Evolutionary conservation across 2,329 filamentous ascomycete species (phyloP).

Genomic region (Penicillium sp.): DNA sequence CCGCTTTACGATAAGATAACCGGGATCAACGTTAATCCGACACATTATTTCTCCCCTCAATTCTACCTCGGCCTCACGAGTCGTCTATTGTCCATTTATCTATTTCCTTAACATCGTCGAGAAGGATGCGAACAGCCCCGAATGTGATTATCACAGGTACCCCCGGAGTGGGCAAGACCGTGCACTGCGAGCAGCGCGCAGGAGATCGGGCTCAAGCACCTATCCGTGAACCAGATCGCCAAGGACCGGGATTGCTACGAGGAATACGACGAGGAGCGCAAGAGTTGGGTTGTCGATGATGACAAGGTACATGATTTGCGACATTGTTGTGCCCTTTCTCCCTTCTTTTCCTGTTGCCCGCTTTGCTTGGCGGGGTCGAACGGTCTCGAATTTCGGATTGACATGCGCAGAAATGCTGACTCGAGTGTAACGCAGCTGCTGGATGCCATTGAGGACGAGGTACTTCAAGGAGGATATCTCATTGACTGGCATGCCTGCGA

Average conservation of each 20-base stretch:
- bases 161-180: conserved; percentile 92
- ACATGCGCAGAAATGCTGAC: not conserved
- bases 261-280: conserved; percentile 76
- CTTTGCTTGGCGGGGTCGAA: not conserved
- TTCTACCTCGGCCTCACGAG: not conserved
- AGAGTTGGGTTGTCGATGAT: conserved; percentile 92
- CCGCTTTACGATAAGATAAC: conserved; percentile 20
- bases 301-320: conserved; percentile 63
- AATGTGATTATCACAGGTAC: conserved; percentile 96
- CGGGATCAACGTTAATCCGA: conserved; percentile 17
- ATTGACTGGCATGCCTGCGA: conserved; percentile 99
- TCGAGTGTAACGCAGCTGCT: conserved; percentile 53
- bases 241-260: conserved; percentile 85
- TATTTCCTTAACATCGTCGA: not conserved
- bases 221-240: conserved; percentile 85
- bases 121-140: conserved; percentile 48
- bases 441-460: conserved; percentile 79
- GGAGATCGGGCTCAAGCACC: conserved; percentile 69
- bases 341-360: conserved; percentile 1
- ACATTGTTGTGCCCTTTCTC: not conserved
- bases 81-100: too few relatives aligned
- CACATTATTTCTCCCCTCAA: conserved; percentile 12
- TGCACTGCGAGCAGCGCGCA: conserved; percentile 75
- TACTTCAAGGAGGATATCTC: conserved; percentile 72
- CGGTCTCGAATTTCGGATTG: not conserved